phyloP scores from a whole-genome alignment of 1,284 basidiomycete genomes.

The Ustilago lituana region DNA sequence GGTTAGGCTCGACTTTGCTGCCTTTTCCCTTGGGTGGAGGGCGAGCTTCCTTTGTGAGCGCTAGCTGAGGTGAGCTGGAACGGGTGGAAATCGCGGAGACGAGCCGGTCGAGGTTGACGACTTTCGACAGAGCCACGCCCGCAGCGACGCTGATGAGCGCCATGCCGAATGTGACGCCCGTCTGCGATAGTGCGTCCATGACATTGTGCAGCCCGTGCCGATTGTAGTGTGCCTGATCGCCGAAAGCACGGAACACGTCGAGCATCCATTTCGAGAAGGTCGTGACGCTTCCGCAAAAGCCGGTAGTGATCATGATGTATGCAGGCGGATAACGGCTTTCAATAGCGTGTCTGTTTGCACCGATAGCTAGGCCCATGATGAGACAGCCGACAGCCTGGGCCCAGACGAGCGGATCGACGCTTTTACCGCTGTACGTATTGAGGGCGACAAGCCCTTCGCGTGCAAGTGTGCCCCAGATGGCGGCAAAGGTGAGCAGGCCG shows the following conservation, averaged over 20 bases:
- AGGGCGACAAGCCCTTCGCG: slow-evolving; percentile 68
- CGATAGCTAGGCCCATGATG: slow-evolving; percentile 75
- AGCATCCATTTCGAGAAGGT: slow-evolving; percentile 97
- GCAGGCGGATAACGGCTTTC: slow-evolving; percentile 70
- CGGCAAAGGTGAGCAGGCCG: slow-evolving; percentile 64
- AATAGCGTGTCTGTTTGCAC: slow-evolving; percentile 39
- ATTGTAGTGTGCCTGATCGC: slow-evolving; percentile 74
- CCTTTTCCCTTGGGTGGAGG: background rate
- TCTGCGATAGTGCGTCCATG: slow-evolving; percentile 64
- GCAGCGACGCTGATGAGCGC: slow-evolving; percentile 48
- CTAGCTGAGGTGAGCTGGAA: background rate
- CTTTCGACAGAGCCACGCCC: slow-evolving; percentile 38
- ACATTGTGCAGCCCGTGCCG: slow-evolving; percentile 80
- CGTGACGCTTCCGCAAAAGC: slow-evolving; percentile 94
- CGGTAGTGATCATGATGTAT: slow-evolving; percentile 88
- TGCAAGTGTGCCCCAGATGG: slow-evolving; percentile 68
- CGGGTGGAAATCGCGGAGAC: no score
- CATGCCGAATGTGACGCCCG: slow-evolving; percentile 55
- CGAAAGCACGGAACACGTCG: slow-evolving; percentile 85
- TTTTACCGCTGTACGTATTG: slow-evolving; percentile 76
- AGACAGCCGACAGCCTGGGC: slow-evolving; percentile 88
- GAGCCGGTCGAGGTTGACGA: slow-evolving; percentile 30
- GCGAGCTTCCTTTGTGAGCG: no score
- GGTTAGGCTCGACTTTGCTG: slow-evolving; percentile 1
- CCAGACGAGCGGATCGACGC: slow-evolving; percentile 86